Percentiles rank a stretch among this genome's conserved stretches.
Evolutionary conservation across 164 flowering plant genomes (phyloP).

Genomic region (Sextonia rubra): DNA sequence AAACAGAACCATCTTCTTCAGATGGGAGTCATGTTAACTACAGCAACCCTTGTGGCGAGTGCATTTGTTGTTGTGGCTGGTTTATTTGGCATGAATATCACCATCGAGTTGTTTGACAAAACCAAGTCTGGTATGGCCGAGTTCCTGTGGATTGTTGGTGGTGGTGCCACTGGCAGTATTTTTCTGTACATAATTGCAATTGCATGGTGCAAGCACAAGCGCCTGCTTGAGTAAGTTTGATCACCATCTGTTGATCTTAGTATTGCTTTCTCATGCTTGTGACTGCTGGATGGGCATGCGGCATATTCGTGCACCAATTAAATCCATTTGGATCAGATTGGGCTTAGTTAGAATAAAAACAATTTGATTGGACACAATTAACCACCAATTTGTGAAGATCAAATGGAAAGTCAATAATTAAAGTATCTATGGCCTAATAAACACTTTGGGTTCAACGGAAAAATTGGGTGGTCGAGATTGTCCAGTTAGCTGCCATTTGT

Average conservation of each 20-base stretch:
- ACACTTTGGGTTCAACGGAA: no score
- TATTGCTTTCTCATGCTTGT: not conserved
- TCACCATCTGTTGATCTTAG: not conserved
- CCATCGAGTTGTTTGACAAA: slow-evolving; percentile 54
- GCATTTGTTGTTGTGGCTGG: slow-evolving; percentile 82
- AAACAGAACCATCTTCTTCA: slow-evolving; percentile 93
- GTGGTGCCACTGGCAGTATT: slow-evolving; percentile 46
- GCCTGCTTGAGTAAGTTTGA: slow-evolving; percentile 57
- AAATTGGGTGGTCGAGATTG: no score
- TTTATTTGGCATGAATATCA: slow-evolving; percentile 85
- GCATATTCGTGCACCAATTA: no score
- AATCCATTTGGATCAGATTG: no score
- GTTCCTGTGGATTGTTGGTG: slow-evolving; percentile 71
- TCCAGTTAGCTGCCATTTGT: no score
- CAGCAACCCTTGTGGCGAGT: slow-evolving; percentile 83
- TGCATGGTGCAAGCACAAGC: slow-evolving; percentile 82
- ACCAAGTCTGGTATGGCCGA: slow-evolving; percentile 33
- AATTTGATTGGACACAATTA: no score
- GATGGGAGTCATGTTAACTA: slow-evolving; percentile 92
- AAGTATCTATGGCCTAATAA: no score
- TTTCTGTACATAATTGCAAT: slow-evolving; percentile 69
- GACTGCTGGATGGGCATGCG: not conserved
- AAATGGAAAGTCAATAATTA: no score
- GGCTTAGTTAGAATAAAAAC: no score
- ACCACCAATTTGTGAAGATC: no score